Base-by-base conservation (phyloP, 768 basidiomycete genomes). In the Phaeotremella fagi region DNA sequence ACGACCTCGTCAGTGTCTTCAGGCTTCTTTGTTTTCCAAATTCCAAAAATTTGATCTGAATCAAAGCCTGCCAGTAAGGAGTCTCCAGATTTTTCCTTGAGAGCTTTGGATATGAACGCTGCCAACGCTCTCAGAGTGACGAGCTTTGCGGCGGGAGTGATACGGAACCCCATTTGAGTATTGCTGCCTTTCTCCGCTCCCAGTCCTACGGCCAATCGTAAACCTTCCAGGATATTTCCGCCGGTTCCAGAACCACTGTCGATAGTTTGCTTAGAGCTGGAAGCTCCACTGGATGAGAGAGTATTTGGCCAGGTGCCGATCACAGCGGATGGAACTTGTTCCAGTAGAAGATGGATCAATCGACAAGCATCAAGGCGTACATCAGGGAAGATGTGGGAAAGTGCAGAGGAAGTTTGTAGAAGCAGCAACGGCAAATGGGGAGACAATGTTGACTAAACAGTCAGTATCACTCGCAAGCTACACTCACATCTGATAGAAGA, bases 371-470 rank as follows among this genome's bases (percentile, higher is more conserved):
- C 92, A 33, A 97, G 80, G 15, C 90, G 82, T 55, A 97, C 90
- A 72, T 94, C 90, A 20, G 91, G 91, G 72, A 91, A 95, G 43
- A 98, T 94, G 64, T 92, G 87, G 0, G 89, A 91, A 71, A 92
- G 86, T 0, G 90, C 89, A 9, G 91, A 94, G 4, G 88, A 85
- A 0, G 84, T 83, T 70, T 91, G 94, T 15, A 98, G 81, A 22
- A 97, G 78, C 4, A 97, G 77, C 0, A 84, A 65, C 1, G 87
- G 78, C 0, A 85, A 78, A 66, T 95, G 88, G 3, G 92, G 90
- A 0, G 77, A 54, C 1, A 97, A 74, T 46, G 82, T 79, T 35
- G 84, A 79, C 90, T 92, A 61, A 35, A 37, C 26, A 46, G 31
- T 46, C 49, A 38, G n/a, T 45, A 16, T 43, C 45, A 63, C 38